Base-by-base conservation (phyloP, 2,329 filamentous ascomycete genomes). In the Zopfia rhizophila region DNA sequence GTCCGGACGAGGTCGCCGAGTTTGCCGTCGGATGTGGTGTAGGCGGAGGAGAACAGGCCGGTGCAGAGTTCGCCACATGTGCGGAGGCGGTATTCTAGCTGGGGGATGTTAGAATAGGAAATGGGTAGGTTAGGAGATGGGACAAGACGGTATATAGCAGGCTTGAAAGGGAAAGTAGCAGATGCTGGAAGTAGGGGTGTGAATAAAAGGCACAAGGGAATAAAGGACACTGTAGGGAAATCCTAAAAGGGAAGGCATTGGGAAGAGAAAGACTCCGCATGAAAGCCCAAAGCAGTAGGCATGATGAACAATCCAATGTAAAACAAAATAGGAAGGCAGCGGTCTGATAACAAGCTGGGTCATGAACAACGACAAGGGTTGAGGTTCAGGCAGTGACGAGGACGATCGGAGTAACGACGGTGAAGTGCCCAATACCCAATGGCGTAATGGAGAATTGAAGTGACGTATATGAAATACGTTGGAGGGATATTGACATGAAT, bases 61-160 rank as follows among this genome's bases (percentile, higher is more conserved):
- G 92, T 78, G 67, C 84, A 88, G 43, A 96, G 81, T 63, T 92
- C 88, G 27, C 88, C 86, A 67, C 88, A 92, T 63, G 78, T 81
- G 18, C 80, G 82, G 18, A 96, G 82, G 51, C 90, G 88, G 72
- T 95, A 95, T 45, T 82, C 75, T 63, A 94, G 84, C 89, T 93
- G 63, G 27, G 31, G 38, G 1, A 30, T 37, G 40, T 53, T 36
- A 53, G 40, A n/a, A 17, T 12, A 4, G 23, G 17, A 16, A 25
- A 21, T 45, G 25, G 40, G n/a, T 24, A 22, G 11, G 32, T 35
- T 19, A 14, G 14, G 16, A 36, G 39, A 30, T 16, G 7, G 12
- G 21, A n/a, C 27, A 33, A 18, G 37, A 12, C 14, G 27, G n/a
- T 5, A 13, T 12, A 13, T 23, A 5, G 10, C 24, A 16, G 17